These are phyloP conservation scores for Candida endomychidarum DNA, from an alignment of 805 yeast species.

Conservation along the genomic window DNA sequence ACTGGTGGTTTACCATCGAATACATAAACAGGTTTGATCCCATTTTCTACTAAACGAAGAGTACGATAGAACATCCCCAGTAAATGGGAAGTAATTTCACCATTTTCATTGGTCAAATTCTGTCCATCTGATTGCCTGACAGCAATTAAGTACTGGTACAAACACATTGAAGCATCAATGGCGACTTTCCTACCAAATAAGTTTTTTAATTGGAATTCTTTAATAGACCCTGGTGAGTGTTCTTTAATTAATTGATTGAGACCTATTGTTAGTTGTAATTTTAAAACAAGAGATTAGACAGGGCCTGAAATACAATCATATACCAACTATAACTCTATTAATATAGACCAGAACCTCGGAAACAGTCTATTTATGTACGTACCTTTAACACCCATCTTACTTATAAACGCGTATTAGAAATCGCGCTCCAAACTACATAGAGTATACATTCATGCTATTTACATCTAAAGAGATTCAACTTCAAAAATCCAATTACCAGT, in stretches of 20 bases:
- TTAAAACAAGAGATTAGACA: no score
- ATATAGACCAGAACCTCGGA: no score
- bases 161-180: constrained; percentile 94
- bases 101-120: constrained; percentile 81
- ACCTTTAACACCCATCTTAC: constrained; percentile 32
- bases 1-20: constrained; percentile 98
- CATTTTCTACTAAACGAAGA: constrained; percentile 81
- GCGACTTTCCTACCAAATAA: constrained; percentile 96
- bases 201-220: constrained; percentile 76
- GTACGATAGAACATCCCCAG: constrained; percentile 98
- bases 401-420: constrained; percentile 5
- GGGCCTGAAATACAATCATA: no score
- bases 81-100: constrained; percentile 88
- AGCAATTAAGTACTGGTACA: constrained; percentile 93
- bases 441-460: no score
- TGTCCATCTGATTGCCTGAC: constrained; percentile 98
- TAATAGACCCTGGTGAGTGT: constrained; percentile 82
- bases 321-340: no score
- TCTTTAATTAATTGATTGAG: constrained; percentile 84
- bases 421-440: no score
- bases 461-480: constrained; percentile 37
- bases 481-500: constrained; percentile 72
- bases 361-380: no score
- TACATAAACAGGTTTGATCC: constrained; percentile 95
- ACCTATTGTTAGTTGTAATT: constrained; percentile 58